Conservation (phyloP, 345 rosid genomes). For the Eutrema yunnanense region DNA sequence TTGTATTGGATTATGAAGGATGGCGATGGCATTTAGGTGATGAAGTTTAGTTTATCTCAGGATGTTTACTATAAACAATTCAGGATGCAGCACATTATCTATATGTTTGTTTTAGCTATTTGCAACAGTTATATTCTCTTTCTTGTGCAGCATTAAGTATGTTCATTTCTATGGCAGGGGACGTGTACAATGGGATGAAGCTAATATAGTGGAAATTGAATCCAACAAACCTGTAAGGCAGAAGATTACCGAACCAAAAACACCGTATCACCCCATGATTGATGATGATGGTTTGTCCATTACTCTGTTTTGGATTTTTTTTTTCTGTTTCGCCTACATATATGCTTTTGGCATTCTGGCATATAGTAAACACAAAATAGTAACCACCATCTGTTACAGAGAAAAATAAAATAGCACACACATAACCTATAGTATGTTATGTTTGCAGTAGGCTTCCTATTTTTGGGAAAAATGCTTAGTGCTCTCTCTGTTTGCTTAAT, state of each 20-base stretch:
- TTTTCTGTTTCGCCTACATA: neutral
- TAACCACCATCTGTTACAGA: neutral
- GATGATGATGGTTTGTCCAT: conserved; percentile 68
- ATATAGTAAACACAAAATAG: neutral
- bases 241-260: conserved; percentile 97
- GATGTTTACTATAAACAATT: neutral
- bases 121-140: neutral
- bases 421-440: neutral
- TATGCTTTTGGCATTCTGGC: neutral
- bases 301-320: neutral
- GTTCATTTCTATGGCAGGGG: conserved; percentile 35
- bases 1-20: neutral
- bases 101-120: neutral
- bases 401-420: neutral
- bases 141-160: neutral
- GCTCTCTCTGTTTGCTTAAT: neutral
- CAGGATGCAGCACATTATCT: neutral
- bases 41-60: neutral
- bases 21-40: neutral
- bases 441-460: neutral
- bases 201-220: conserved; percentile 80
- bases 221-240: conserved; percentile 91
- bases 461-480: neutral
- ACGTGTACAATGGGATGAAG: conserved; percentile 85
- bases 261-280: conserved; percentile 88